Conservation (phyloP, 179 eudicot species). For the Corrigiola litoralis region DNA sequence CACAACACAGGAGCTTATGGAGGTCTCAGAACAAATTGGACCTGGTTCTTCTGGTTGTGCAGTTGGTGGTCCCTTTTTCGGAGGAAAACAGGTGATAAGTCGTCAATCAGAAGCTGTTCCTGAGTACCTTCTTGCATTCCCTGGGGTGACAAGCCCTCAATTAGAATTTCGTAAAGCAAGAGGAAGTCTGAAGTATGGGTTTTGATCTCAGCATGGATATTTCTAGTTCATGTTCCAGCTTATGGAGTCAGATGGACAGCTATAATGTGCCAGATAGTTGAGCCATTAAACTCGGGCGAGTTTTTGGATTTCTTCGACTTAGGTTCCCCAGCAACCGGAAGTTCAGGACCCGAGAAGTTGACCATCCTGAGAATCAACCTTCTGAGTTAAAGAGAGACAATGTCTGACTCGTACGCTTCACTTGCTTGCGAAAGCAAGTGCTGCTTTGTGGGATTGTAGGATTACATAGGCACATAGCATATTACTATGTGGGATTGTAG, state of each 20-base stretch:
- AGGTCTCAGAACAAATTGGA: conserved; percentile 11
- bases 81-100: conserved; percentile 28
- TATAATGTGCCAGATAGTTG: conserved; percentile 44
- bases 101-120: conserved; percentile 23
- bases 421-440: conserved; percentile 20
- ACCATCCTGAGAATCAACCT: conserved; percentile 27
- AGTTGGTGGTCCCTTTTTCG: conserved; percentile 15
- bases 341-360: conserved; percentile 35
- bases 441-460: neutral
- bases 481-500: too few relatives aligned
- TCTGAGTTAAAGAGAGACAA: conserved; percentile 22
- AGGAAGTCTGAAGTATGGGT: conserved; percentile 50
- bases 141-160: conserved; percentile 40
- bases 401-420: conserved; percentile 14
- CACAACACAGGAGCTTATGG: conserved; percentile 11
- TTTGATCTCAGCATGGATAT: conserved; percentile 43
- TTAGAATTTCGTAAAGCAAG: conserved; percentile 35
- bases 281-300: conserved; percentile 28
- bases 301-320: conserved; percentile 53
- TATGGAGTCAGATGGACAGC: conserved; percentile 42
- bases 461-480: too few relatives aligned
- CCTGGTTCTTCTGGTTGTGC: conserved; percentile 3
- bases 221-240: conserved; percentile 36
- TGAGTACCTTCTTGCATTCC: conserved; percentile 39
- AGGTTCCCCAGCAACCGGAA: conserved; percentile 35